Base-by-base conservation (phyloP, 1,284 basidiomycete genomes). In the Malassezia yamatoensis region DNA sequence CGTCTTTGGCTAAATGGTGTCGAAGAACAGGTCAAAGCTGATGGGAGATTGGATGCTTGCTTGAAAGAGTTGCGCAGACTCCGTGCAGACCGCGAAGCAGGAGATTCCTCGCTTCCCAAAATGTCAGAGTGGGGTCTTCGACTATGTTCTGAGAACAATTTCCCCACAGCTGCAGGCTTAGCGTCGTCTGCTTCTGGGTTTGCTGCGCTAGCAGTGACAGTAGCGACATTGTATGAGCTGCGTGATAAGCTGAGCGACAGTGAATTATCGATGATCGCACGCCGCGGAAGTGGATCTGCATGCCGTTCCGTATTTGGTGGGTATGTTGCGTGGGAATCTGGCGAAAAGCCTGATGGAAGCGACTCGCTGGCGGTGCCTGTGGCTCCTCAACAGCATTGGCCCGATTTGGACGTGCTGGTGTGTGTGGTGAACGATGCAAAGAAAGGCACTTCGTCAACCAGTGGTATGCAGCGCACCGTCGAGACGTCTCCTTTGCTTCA, bases 121-220 rank as follows among this genome's bases (percentile, higher is more conserved):
- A 63, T 68, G 15, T 75, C 65, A 15, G 47, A 58, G 57, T 74
- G 63, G 60, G 54, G 62, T 13, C 65, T 70, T 11, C 67, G 88
- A 77, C 90, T 99, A 63, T 83, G 83, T 58, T 96, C 91, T 10
- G 85, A 85, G 78, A 99, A 99, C 82, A 98, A 98, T 80, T 98
- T 99, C 80, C 93, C 93, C 21, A 98, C 93, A 5, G 94, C 94
- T 8, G 94, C 93, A 0, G 94, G 93, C 11, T 84, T 99, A 37
- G 93, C 94, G 0, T 96, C 93, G 0, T 96, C 90, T 32, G 93
- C 94, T 0, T 90, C 91, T 0, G 93, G 93, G 12, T 93, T 98
- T 64, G 93, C 94, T 1, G 94, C 93, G 0, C 84, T 99, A 39
- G 87, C 90, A 46, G 81, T 85, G 8, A 94, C 91, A 45, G 82